Base-by-base conservation (phyloP, 225 moss, liverwort and hornwort genomes). In the Anthoceros angustus region DNA sequence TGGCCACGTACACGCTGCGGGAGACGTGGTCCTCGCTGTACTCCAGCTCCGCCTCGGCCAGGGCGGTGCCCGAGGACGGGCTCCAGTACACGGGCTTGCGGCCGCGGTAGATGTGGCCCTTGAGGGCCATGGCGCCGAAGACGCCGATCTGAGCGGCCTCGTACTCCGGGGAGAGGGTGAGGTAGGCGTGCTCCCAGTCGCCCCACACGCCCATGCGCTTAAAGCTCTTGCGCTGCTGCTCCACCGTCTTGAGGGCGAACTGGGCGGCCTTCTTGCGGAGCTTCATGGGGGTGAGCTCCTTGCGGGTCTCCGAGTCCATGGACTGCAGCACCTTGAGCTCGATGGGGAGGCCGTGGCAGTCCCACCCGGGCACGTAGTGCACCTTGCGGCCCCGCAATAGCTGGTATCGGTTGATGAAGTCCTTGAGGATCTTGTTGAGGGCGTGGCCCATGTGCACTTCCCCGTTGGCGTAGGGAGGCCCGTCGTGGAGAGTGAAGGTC, bases 31-130 rank as follows among this genome's bases (percentile, higher is more conserved):
- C 91, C 73, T 98, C 95, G 16, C 91, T 91, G 71, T 98, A 98
- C 91, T 95, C 95, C 76, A 95, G 95, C 83, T 95, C 95, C 62
- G 95, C 95, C 80, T 95, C 95, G 42, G 95, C 95, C 73, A 95
- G 82, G 50, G 95, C 95, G 25, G 95, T 95, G 72, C 84, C 79
- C 45, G 95, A 95, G 39, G 95, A 95, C 46, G 95, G 95, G 66
- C 95, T 95, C 95, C 95, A 95, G 62, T 95, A 88, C 25, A 95
- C 91, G 76, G 95, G 95, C 70, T 91, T 95, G 49, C 77, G 86
- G 63, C 95, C 95, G 74, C 95, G 76, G 71, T 91, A 95, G 25
- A 95, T 95, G 70, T 95, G 91, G 24, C 95, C 91, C 73, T 88
- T 95, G 55, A 95, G 68, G 41, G 91, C 80, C 95, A 95, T 95